These are phyloP conservation scores for Cyclospora cayetanensis DNA, from an alignment of 169 alveolate species.

Conservation along the genomic window DNA sequence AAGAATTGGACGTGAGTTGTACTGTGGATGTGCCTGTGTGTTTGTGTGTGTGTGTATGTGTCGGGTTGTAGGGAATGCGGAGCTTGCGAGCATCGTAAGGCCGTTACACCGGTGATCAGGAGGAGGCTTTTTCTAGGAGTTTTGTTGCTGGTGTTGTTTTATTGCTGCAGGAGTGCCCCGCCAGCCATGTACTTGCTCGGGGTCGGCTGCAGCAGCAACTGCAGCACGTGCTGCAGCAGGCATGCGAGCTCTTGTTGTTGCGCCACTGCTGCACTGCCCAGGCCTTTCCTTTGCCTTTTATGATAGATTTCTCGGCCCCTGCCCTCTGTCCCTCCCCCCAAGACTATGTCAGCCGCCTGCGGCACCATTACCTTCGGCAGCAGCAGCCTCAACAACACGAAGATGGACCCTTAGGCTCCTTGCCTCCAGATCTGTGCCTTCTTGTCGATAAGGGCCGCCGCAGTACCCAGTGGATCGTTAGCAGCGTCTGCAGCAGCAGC, in stretches of 20 bases:
- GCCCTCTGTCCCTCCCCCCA: not conserved
- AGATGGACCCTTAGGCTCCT: not conserved
- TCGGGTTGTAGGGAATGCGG: not conserved
- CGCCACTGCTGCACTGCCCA: constrained; percentile 48
- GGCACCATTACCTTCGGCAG: not conserved
- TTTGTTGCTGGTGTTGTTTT: not conserved
- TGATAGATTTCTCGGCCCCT: constrained; percentile 39
- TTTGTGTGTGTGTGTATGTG: not conserved
- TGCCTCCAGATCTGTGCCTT: not conserved
- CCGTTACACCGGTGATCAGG: no score
- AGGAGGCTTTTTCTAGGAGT: not conserved
- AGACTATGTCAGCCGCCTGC: not conserved
- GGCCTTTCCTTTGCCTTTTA: constrained; percentile 21
- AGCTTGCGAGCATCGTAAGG: no score
- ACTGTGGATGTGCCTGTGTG: not conserved
- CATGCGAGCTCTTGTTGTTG: constrained; percentile 29
- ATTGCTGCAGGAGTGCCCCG: constrained; percentile 68
- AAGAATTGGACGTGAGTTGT: constrained; percentile 5
- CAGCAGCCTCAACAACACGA: constrained; percentile 16
- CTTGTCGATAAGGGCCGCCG: constrained; percentile 13
- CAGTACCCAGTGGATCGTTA: constrained; percentile 48
- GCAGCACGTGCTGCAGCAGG: constrained; percentile 61
- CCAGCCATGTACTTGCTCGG: constrained; percentile 65
- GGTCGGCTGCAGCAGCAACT: constrained; percentile 57
- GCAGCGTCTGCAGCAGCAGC: constrained; percentile 9